A percentile compares a stretch with the other conserved stretches of the same genome.
Evolutionary conservation across 768 basidiomycete species (phyloP).

Genomic region (Amanita polypyramis): DNA sequence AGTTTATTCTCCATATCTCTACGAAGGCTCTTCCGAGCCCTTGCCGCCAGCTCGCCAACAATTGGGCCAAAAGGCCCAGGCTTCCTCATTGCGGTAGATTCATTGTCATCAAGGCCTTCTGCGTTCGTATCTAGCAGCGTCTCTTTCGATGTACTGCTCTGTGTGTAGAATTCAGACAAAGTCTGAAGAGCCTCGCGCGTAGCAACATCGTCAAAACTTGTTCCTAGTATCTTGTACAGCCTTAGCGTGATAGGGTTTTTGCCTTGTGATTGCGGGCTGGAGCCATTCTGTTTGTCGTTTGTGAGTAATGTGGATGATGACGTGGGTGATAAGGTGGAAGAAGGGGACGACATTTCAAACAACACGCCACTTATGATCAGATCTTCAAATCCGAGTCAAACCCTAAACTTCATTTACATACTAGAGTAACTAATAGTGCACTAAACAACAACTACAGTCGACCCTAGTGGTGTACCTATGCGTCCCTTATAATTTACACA

Average conservation of each 20-base stretch:
- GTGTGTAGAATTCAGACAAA: constrained; percentile 67
- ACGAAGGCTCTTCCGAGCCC: constrained; percentile 70
- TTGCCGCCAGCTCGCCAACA: constrained; percentile 55
- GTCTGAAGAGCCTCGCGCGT: constrained; percentile 77
- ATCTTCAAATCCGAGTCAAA: too few relatives aligned
- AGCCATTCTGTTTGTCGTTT: constrained; percentile 13
- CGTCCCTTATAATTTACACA: too few relatives aligned
- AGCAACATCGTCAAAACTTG: constrained; percentile 66
- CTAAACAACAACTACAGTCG: too few relatives aligned
- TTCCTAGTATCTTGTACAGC: constrained; percentile 84
- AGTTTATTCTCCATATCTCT: constrained; percentile 80
- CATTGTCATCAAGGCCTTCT: constrained; percentile 21
- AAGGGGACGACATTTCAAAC: background rate
- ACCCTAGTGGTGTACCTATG: too few relatives aligned
- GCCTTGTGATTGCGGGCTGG: constrained; percentile 16
- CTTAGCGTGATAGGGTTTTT: constrained; percentile 77
- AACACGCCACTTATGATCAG: background rate
- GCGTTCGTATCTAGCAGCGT: constrained; percentile 20
- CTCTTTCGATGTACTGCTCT: constrained; percentile 17
- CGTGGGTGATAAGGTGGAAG: constrained; percentile 6
- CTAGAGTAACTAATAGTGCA: background rate
- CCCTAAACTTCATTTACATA: too few relatives aligned
- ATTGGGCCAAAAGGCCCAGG: constrained; percentile 14
- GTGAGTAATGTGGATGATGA: constrained; percentile 10
- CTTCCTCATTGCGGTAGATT: constrained; percentile 17